Conservation (phyloP, 2,329 filamentous ascomycete genomes). For the Ceratocystis harringtonii region DNA sequence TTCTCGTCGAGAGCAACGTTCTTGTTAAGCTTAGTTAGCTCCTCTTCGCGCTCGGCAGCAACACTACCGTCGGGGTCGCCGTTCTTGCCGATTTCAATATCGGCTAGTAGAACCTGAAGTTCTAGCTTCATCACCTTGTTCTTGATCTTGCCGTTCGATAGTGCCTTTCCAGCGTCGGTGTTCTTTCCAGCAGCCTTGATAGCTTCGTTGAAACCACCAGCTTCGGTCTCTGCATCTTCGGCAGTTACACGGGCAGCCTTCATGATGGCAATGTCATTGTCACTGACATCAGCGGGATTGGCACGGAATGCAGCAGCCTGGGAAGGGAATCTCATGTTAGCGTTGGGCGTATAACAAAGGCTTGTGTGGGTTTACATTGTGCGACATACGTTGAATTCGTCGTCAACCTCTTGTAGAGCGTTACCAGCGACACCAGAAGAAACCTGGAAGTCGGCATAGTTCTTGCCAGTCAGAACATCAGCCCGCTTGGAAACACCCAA, state of each 20-base stretch:
- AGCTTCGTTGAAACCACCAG: constrained; percentile 37
- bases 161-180: constrained; percentile 29
- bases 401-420: constrained; percentile 37
- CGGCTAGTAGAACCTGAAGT: constrained; percentile 31
- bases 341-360: neutral
- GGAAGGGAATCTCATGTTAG: neutral
- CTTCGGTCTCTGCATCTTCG: constrained; percentile 37
- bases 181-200: constrained; percentile 30
- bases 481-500: constrained; percentile 22
- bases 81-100: constrained; percentile 36
- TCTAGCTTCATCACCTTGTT: constrained; percentile 46
- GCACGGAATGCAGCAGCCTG: constrained; percentile 26
- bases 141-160: constrained; percentile 41
- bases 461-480: constrained; percentile 22
- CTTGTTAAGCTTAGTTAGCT: constrained; percentile 38
- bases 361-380: neutral
- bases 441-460: constrained; percentile 32
- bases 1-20: constrained; percentile 32
- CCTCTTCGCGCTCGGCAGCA: constrained; percentile 19
- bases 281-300: constrained; percentile 33
- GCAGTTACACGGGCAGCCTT: constrained; percentile 34
- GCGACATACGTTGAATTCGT: constrained; percentile 35
- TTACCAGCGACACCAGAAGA: constrained; percentile 37
- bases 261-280: constrained; percentile 36
- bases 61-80: constrained; percentile 18